phyloP scores from a whole-genome alignment of 2,329 filamentous ascomycete species.

The Sclerotinia sclerotiorum region DNA sequence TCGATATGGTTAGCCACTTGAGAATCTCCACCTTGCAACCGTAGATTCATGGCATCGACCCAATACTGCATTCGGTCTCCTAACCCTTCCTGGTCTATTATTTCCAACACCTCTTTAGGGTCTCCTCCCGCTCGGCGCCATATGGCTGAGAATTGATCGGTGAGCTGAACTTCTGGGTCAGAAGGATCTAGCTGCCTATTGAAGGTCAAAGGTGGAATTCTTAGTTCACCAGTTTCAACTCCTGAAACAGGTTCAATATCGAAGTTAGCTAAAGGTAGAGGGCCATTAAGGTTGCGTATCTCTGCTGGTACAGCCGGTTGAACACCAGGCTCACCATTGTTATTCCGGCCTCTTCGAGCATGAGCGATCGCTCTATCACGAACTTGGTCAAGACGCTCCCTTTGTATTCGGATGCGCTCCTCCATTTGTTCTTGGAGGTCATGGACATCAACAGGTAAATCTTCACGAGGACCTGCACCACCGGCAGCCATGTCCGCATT shows the following conservation, averaged over 20 bases:
- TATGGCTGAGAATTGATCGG: slow-evolving; percentile 52
- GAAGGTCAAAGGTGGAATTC: neutral
- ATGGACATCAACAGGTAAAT: slow-evolving; percentile 16
- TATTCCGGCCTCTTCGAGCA: slow-evolving; percentile 22
- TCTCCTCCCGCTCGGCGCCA: slow-evolving; percentile 62
- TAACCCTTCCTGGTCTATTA: slow-evolving; percentile 61
- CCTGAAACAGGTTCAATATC: neutral
- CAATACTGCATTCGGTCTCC: slow-evolving; percentile 60
- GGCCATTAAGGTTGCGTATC: neutral
- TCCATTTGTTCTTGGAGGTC: slow-evolving; percentile 20
- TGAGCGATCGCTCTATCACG: slow-evolving; percentile 2
- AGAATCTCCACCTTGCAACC: neutral
- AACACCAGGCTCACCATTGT: neutral
- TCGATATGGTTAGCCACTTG: no score
- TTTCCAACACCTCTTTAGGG: slow-evolving; percentile 56
- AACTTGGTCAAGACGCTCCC: slow-evolving; percentile 20
- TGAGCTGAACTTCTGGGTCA: slow-evolving; percentile 36
- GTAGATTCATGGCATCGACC: slow-evolving; percentile 46
- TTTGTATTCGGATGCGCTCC: slow-evolving; percentile 23
- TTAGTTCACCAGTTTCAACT: neutral
- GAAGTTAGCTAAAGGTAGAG: neutral
- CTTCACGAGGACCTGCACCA: slow-evolving; percentile 37
- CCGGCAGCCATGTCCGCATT: slow-evolving; percentile 56
- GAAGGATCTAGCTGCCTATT: slow-evolving; percentile 25
- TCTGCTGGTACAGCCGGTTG: neutral